Percentiles rank a stretch among this genome's conserved stretches.
Evolutionary conservation across 257 asterid species (phyloP).

Genomic region (Jacaranda mimosifolia): DNA sequence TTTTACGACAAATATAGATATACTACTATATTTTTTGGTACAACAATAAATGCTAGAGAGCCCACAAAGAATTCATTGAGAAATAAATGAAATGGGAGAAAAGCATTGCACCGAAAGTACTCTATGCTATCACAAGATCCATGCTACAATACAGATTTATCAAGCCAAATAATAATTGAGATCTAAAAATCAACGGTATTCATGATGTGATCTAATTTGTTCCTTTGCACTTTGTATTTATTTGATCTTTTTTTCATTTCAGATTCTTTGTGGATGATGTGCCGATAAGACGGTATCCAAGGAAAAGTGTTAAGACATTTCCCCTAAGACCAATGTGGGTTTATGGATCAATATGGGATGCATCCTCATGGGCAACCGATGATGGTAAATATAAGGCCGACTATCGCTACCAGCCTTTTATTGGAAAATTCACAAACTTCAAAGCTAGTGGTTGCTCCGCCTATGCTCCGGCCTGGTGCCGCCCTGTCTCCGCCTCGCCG

Average conservation of each 20-base stretch:
- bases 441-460: slow-evolving; percentile 90
- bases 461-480: slow-evolving; percentile 70
- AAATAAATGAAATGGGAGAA: slow-evolving; percentile 14
- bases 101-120: slow-evolving; percentile 20
- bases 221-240: slow-evolving; percentile 33
- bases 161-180: slow-evolving; percentile 32
- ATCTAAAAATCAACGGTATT: slow-evolving; percentile 26
- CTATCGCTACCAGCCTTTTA: slow-evolving; percentile 82
- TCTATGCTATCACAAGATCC: slow-evolving; percentile 27
- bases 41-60: slow-evolving; percentile 32
- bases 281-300: slow-evolving; percentile 80
- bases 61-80: slow-evolving; percentile 28
- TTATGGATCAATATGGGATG: slow-evolving; percentile 97
- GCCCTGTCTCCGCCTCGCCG: slow-evolving; percentile 73
- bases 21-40: background rate
- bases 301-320: slow-evolving; percentile 67
- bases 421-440: slow-evolving; percentile 72
- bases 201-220: slow-evolving; percentile 42
- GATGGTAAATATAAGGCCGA: slow-evolving; percentile 83
- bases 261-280: slow-evolving; percentile 94
- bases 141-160: slow-evolving; percentile 29
- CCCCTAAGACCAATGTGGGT: slow-evolving; percentile 96
- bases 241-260: background rate
- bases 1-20: background rate
- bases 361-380: slow-evolving; percentile 93